Evolutionary conservation across 2,329 filamentous ascomycete genomes (phyloP).

Genomic region (Ophiostoma sp.): DNA sequence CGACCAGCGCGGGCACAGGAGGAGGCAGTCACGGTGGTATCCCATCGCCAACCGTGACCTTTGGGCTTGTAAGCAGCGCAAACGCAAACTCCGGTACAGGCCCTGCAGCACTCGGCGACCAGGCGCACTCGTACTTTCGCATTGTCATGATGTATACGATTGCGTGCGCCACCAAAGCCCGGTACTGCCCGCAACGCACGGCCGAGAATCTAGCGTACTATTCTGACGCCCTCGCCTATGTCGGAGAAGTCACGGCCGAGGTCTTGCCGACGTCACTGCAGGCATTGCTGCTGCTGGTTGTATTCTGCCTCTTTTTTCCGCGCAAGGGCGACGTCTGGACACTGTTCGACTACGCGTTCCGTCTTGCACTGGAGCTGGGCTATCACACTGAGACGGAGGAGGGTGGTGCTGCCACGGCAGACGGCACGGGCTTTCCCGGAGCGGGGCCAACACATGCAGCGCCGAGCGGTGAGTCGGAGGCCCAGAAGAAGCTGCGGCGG

Average conservation of each 20-base stretch:
- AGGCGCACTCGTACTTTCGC: slow-evolving; percentile 34
- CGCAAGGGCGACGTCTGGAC: slow-evolving; percentile 28
- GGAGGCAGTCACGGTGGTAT: not conserved
- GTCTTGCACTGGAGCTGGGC: slow-evolving; percentile 32
- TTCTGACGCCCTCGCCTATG: slow-evolving; percentile 23
- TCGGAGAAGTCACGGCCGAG: slow-evolving; percentile 27
- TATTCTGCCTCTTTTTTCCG: slow-evolving; percentile 27
- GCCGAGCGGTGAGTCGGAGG: slow-evolving; percentile 16
- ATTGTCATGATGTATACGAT: slow-evolving; percentile 35
- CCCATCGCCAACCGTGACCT: not conserved
- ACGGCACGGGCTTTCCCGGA: not conserved
- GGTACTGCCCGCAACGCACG: slow-evolving; percentile 29
- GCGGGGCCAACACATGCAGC: not conserved
- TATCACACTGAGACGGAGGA: slow-evolving; percentile 34
- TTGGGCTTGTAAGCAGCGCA: not conserved
- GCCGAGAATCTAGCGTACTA: slow-evolving; percentile 25
- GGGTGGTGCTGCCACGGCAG: not conserved
- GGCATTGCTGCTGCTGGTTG: slow-evolving; percentile 25
- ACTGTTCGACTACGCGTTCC: slow-evolving; percentile 27
- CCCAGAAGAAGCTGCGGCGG: slow-evolving; percentile 22
- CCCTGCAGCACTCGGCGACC: slow-evolving; percentile 25
- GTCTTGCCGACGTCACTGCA: slow-evolving; percentile 25
- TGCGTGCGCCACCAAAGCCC: slow-evolving; percentile 31
- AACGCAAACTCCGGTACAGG: not conserved
- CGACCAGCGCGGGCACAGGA: not conserved